Conservation (phyloP, 768 basidiomycete species). For the Kwoniella europaea region DNA sequence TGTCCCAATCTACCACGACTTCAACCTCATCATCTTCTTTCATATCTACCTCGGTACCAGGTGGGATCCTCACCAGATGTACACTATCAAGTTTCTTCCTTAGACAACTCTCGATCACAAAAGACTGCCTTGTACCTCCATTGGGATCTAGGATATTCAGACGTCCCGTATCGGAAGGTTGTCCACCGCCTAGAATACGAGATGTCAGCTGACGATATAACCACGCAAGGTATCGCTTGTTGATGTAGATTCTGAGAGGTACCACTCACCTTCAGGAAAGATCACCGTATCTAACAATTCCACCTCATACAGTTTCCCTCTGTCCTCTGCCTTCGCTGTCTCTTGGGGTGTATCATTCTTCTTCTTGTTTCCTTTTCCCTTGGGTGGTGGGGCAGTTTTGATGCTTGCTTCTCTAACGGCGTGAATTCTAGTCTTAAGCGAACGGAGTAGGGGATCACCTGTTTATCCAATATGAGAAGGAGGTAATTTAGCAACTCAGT, state of each 20-base stretch:
- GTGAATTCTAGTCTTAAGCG: conserved; percentile 34
- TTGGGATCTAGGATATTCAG: conserved; percentile 36
- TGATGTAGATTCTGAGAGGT: too few species aligned
- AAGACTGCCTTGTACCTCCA: conserved; percentile 23
- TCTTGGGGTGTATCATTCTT: conserved; percentile 20
- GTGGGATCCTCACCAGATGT: conserved; percentile 49
- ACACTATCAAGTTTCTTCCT: conserved; percentile 45
- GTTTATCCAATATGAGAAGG: background rate
- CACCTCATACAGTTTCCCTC: conserved; percentile 51
- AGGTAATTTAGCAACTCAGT: too few species aligned
- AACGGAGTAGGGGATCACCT: conserved; percentile 51
- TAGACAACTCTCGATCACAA: conserved; percentile 46
- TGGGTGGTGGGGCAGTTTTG: conserved; percentile 40
- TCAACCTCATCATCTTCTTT: conserved; percentile 35
- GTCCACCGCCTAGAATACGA: conserved; percentile 50
- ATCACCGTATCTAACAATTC: conserved; percentile 54
- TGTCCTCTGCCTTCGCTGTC: conserved; percentile 14
- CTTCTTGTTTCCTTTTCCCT: conserved; percentile 43
- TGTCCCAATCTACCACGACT: conserved; percentile 55
- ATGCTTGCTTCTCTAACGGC: conserved; percentile 35
- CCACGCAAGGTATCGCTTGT: too few species aligned
- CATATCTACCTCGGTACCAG: conserved; percentile 20
- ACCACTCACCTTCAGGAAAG: conserved; percentile 55
- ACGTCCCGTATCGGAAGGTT: conserved; percentile 53
- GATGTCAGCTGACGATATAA: too few species aligned